These are phyloP conservation scores for Pichia gijzeniarum DNA, from an alignment of 805 yeast species.

Conservation along the genomic window DNA sequence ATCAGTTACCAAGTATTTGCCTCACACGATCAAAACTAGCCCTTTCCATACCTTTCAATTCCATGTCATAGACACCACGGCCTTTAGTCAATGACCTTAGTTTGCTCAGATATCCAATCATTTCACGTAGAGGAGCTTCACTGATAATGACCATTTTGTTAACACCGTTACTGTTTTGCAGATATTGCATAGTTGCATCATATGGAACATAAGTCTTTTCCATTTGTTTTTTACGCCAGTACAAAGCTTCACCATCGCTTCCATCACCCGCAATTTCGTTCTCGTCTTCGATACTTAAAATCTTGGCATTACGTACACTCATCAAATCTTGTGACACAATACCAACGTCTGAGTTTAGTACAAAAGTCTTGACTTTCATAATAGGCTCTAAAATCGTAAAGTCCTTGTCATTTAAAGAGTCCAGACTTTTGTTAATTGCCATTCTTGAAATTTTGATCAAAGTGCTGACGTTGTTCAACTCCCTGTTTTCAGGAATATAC, in stretches of 20 bases:
- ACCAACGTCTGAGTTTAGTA: slow-evolving; percentile 70
- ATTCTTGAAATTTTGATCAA: slow-evolving; percentile 42
- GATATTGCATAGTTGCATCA: slow-evolving; percentile 54
- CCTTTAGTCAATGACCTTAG: slow-evolving; percentile 86
- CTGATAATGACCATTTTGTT: slow-evolving; percentile 62
- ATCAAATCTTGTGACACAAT: slow-evolving; percentile 79
- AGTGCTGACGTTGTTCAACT: slow-evolving; percentile 33
- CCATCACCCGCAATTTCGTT: slow-evolving; percentile 23
- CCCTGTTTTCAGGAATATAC: slow-evolving; percentile 42
- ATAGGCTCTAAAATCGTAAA: slow-evolving; percentile 77
- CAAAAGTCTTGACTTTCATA: slow-evolving; percentile 68
- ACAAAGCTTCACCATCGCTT: slow-evolving; percentile 23
- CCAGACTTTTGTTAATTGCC: slow-evolving; percentile 36
- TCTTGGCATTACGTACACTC: slow-evolving; percentile 68
- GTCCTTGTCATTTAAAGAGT: slow-evolving; percentile 19
- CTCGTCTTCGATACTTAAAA: slow-evolving; percentile 67
- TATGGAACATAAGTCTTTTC: slow-evolving; percentile 64
- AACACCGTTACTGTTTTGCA: slow-evolving; percentile 19
- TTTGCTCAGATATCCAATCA: slow-evolving; percentile 81
- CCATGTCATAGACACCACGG: slow-evolving; percentile 77
- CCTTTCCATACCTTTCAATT: slow-evolving; percentile 64
- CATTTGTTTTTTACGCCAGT: slow-evolving; percentile 51
- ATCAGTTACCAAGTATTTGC: slow-evolving; percentile 25
- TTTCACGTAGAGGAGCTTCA: slow-evolving; percentile 75
- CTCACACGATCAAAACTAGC: slow-evolving; percentile 48